Percentiles rank a stretch among this genome's conserved stretches.
Conservation (phyloP, 2,329 filamentous ascomycete species). For the Colletotrichum tofieldiae region DNA sequence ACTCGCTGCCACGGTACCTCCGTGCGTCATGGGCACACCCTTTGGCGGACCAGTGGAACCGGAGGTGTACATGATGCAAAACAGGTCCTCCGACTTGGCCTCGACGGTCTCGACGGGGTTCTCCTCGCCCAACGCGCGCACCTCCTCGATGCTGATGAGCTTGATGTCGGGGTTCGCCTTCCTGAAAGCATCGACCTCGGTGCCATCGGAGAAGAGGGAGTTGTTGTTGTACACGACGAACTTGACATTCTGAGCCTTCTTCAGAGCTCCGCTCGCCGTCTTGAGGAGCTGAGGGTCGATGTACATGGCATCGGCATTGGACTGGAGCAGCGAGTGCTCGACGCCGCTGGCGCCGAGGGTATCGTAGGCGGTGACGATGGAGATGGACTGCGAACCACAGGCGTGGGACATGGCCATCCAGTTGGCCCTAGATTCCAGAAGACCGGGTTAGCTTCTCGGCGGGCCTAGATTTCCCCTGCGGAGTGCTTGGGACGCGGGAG, state of each 20-base stretch:
- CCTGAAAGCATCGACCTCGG: conserved; percentile 71
- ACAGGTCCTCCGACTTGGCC: conserved; percentile 82
- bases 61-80: conserved; percentile 90
- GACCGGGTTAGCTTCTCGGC: conserved; percentile 39
- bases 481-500: conserved; percentile 17
- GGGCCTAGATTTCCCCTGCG: background rate
- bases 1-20: conserved; percentile 81
- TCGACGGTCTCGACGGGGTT: conserved; percentile 80
- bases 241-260: conserved; percentile 70
- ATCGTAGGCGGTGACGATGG: conserved; percentile 95
- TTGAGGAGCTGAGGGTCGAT: conserved; percentile 85
- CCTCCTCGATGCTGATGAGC: conserved; percentile 69
- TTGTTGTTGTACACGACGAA: conserved; percentile 76
- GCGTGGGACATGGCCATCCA: conserved; percentile 89
- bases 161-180: conserved; percentile 68
- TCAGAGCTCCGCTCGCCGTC: conserved; percentile 70
- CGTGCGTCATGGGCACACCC: conserved; percentile 87
- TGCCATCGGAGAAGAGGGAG: conserved; percentile 65
- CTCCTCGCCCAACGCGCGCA: conserved; percentile 73
- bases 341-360: conserved; percentile 89
- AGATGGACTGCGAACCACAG: conserved; percentile 86
- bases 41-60: conserved; percentile 92
- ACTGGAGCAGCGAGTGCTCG: conserved; percentile 88
- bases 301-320: conserved; percentile 86
- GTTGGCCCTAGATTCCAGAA: conserved; percentile 69